phyloP scores from a whole-genome alignment of 208 protist genomes.

The Novymonas esmeraldas region DNA sequence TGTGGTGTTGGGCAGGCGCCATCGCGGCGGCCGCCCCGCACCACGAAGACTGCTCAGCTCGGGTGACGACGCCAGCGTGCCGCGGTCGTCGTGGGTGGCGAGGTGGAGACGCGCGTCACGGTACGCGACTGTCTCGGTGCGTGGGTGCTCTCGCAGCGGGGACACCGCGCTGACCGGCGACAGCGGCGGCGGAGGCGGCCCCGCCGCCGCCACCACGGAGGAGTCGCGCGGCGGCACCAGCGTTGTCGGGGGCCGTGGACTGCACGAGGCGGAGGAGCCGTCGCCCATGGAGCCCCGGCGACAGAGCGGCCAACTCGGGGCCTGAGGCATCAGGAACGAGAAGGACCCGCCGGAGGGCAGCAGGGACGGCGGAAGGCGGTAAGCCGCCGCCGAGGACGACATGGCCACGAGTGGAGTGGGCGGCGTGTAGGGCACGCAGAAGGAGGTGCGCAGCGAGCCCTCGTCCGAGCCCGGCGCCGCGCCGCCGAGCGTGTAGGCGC shows the following conservation, averaged over 20 bases:
- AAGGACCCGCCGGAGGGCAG: not conserved
- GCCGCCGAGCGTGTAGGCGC: not conserved
- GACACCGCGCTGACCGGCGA: not conserved
- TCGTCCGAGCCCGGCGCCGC: not conserved
- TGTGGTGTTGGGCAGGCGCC: no score
- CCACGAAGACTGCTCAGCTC: no score
- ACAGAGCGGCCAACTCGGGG: not conserved
- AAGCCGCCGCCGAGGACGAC: not conserved
- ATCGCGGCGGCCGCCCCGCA: no score
- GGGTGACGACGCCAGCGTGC: not conserved
- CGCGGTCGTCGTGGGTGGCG: not conserved
- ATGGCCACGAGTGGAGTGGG: not conserved
- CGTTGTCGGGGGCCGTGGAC: not conserved
- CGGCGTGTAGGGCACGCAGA: not conserved
- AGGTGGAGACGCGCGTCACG: not conserved
- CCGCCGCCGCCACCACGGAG: not conserved
- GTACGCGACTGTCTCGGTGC: slow-evolving; percentile 10
- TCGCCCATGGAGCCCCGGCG: not conserved
- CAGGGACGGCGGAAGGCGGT: slow-evolving; percentile 13
- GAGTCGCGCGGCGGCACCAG: no score
- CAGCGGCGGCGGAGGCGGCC: not conserved
- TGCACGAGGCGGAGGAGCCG: not conserved
- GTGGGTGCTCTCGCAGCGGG: not conserved
- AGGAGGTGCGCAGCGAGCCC: slow-evolving; percentile 1
- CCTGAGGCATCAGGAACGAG: not conserved